Evolutionary conservation across 495 filamentous ascomycete species (phyloP).

Genomic region (Tuber umbilicatum): DNA sequence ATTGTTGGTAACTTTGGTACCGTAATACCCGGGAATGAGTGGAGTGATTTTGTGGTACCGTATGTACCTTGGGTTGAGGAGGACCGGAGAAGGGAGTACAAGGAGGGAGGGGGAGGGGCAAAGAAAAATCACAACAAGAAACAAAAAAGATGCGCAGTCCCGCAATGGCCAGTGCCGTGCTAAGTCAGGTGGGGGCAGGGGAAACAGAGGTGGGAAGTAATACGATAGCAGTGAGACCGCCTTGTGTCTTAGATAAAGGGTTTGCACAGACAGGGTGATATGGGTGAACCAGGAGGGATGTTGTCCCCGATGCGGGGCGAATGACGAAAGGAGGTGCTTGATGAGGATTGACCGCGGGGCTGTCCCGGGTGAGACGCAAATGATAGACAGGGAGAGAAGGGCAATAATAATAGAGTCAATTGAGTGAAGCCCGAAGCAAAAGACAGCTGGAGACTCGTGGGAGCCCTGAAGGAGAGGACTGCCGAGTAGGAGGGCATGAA

Average conservation of each 20-base stretch:
- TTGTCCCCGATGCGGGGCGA: background rate
- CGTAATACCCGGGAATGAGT: background rate
- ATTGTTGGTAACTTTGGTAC: background rate
- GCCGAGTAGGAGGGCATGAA: background rate
- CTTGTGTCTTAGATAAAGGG: background rate
- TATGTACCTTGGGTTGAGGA: background rate
- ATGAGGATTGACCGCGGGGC: background rate
- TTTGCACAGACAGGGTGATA: background rate
- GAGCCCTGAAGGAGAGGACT: background rate
- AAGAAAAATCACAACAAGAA: background rate
- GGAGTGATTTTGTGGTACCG: background rate
- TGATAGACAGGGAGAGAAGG: background rate
- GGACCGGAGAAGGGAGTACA: slow-evolving; percentile 1
- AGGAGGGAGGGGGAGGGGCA: slow-evolving; percentile 2
- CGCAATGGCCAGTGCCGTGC: background rate
- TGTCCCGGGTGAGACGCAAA: background rate
- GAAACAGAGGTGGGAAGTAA: background rate
- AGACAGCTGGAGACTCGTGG: slow-evolving; percentile 3
- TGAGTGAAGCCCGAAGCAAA: slow-evolving; percentile 4
- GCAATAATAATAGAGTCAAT: background rate
- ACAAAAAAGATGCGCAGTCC: background rate
- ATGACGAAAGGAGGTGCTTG: background rate
- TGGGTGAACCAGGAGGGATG: background rate
- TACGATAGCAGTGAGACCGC: background rate
- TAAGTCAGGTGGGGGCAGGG: background rate